Evolutionary conservation across 129 eudicot genomes (phyloP), one percentile per base, ranked within the genome.

Genomic region (Solidago caesia): DNA sequence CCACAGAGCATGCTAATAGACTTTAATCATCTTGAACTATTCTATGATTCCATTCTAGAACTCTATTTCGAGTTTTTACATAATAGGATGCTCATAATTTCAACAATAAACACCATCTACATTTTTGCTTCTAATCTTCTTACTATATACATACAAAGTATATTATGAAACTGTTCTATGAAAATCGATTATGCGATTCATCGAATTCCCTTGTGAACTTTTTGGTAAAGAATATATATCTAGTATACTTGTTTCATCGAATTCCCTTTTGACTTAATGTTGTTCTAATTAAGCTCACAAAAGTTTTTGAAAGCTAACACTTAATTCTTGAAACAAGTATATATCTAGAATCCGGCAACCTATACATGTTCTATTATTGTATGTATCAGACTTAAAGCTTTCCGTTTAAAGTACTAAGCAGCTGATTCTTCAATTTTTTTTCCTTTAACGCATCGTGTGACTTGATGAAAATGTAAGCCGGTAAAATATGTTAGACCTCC

Each of bases 1-100:
- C 71, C 72, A 58, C 75, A 39, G n/a, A 48, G 79, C 75, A 67
- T 42, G 69, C 69, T 67, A 58, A 62, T 57, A 47, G 83, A 48
- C 75, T 68, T 67, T 45, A 57, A 59, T 27, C 45, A 61, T 52
- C 56, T 67, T 27, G n/a, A 63, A 65, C 33, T 14, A 61, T 75
- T 75, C 16, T 49, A 16, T 52, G 71, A 70, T 80, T 69, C 77
- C 15, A 5, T 62, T 61, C 44, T 58, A 69, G 14, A 69, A 15
- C n/a, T 16, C 21, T 25, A 60, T 44, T 62, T 69, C 4, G n/a
- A 51, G 39, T 75, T 49, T 58, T 67, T 74, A 67, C 8, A 13
- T 68, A 61, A 68, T 51, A 48, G 2, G 45, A 70, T 68, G 64
- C 39, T 45, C 27, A 42, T 33, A 46, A 10, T 43, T 64, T 65